Conservation (phyloP, 2,329 filamentous ascomycete genomes). For the Trichoderma afroharzianum region DNA sequence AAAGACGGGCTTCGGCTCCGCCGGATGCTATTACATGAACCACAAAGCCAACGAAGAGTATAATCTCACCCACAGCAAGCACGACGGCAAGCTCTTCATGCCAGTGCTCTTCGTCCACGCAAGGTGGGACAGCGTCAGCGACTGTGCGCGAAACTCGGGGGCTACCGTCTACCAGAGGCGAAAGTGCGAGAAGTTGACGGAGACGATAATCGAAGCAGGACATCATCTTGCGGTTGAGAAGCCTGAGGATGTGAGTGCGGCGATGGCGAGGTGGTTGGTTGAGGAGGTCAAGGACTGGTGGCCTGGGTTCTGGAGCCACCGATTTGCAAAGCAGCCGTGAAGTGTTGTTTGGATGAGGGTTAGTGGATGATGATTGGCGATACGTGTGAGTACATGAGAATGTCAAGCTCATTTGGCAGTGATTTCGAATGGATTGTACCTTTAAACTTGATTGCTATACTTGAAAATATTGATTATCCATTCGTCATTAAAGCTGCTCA, state of each 20-base stretch:
- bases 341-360: neutral
- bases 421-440: neutral
- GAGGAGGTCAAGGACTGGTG: slow-evolving; percentile 21
- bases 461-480: neutral
- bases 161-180: slow-evolving; percentile 34
- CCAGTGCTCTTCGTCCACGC: slow-evolving; percentile 35
- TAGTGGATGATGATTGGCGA: neutral
- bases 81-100: slow-evolving; percentile 33
- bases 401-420: neutral
- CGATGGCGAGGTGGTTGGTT: slow-evolving; percentile 24
- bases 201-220: slow-evolving; percentile 26
- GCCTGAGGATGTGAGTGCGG: slow-evolving; percentile 22
- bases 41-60: slow-evolving; percentile 40
- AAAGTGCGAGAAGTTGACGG: slow-evolving; percentile 36
- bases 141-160: slow-evolving; percentile 29
- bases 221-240: slow-evolving; percentile 21
- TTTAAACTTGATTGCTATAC: neutral
- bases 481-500: neutral
- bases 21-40: slow-evolving; percentile 36
- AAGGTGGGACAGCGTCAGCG: slow-evolving; percentile 37
- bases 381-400: neutral
- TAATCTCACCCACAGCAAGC: slow-evolving; percentile 23
- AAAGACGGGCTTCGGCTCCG: slow-evolving; percentile 36
- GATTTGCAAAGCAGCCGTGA: neutral
- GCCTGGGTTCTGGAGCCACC: neutral